Percentiles rank a stretch among this genome's conserved stretches.
Evolutionary conservation across 75 land plant species (phyloP).

Genomic region (Sequoia sempervirens): DNA sequence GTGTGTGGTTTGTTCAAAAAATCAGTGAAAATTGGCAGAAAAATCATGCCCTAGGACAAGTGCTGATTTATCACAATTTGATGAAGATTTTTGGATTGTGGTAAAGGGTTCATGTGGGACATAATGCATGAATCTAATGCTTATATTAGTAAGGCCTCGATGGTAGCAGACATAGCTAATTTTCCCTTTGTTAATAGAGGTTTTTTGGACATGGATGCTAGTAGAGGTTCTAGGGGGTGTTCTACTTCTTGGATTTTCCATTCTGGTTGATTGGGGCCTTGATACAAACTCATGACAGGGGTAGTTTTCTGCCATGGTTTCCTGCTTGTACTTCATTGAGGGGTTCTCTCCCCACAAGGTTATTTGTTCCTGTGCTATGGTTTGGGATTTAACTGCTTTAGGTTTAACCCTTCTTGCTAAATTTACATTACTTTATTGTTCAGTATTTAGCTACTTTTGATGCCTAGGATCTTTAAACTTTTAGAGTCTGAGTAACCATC

Average conservation of each 20-base stretch:
- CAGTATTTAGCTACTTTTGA: neutral
- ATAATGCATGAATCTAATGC: neutral
- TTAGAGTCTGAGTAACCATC: neutral
- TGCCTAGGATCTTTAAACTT: neutral
- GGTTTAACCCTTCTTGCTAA: neutral
- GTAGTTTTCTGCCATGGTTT: neutral
- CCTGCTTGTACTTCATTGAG: neutral
- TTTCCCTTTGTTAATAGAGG: neutral
- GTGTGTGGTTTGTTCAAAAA: no score
- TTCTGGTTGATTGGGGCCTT: neutral
- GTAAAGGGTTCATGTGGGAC: neutral
- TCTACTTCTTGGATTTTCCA: neutral
- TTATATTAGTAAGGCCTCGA: neutral
- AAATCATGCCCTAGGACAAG: no score
- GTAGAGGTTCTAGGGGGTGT: neutral
- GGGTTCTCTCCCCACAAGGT: neutral
- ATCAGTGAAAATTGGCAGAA: no score
- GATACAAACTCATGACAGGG: neutral
- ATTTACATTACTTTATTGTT: neutral
- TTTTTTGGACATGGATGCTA: neutral
- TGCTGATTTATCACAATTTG: no score
- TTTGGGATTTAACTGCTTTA: neutral
- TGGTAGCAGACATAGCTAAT: neutral
- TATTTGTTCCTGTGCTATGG: neutral
- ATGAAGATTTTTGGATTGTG: no score